Evolutionary conservation across 768 basidiomycete species (phyloP), one percentile per base, ranked within the genome.

Genomic region (Amyloporia xantha): DNA sequence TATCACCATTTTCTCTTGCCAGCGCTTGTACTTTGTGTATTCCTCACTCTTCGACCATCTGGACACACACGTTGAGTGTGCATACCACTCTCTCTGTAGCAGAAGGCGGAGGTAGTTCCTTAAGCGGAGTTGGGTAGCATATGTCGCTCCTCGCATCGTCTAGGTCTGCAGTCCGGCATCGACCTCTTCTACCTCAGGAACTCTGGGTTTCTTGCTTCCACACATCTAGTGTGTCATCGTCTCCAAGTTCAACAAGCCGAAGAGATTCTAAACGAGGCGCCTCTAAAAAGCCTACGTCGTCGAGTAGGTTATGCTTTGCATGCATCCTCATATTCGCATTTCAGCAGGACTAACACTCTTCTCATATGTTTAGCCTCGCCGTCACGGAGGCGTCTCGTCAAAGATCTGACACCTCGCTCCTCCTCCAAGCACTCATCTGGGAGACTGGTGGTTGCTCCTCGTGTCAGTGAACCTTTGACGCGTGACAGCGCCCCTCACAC

Each of bases 401-500:
- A 60, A 48, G 55, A 58, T 30, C 44, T 62, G 10, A 47, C 27
- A 19, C 51, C 58, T 17, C 52, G 44, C 20, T 38, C 46, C 4
- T 10, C 20, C 12, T 6, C 36, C 11, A 19, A 35, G 20, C 10
- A 33, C 7, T 9, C 7, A 11, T 13, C 24, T 15, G 46, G 46
- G 19, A 49, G 49, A 21, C 43, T 61, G 5, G 58, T 59, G 17
- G 55, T 62, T 11, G 62, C 59, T 21, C 52, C 53, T 33, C 43
- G 41, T 26, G 33, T 37, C 19, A 10, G 17, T 27, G 3, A 38
- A 21, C 5, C 35, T 4, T 7, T 53, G 17, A 33, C 23, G 17
- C 57, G 62, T 2, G 62, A 60, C 5, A n/a, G 36, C 5, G 52
- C 53, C 2, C 61, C 60, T n/a, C 62, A 62, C 41, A 38, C 51